A percentile compares a stretch with the other conserved stretches of the same genome.
These are phyloP conservation scores for Zygoascus tannicola DNA, from an alignment of 805 yeast species.

Conservation along the genomic window DNA sequence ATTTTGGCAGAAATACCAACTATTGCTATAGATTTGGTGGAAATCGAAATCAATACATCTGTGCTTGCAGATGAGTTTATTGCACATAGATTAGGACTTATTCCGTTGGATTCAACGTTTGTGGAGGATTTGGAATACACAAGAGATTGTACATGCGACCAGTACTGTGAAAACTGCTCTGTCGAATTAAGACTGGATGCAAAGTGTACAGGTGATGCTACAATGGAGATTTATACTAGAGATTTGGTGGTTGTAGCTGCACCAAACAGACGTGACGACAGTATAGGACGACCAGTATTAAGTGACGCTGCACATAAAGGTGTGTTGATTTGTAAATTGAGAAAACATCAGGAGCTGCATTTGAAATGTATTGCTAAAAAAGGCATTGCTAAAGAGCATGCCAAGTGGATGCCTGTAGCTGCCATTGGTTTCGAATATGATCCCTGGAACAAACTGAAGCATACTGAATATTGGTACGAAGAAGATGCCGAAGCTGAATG, in stretches of 20 bases:
- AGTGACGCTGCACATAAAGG: slow-evolving; percentile 72
- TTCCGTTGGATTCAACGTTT: slow-evolving; percentile 78
- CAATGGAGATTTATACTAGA: slow-evolving; percentile 82
- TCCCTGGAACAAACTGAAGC: slow-evolving; percentile 97
- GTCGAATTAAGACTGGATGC: slow-evolving; percentile 82
- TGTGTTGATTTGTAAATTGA: slow-evolving; percentile 79
- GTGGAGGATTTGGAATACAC: slow-evolving; percentile 71
- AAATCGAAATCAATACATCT: slow-evolving; percentile 83
- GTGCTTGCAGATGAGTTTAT: slow-evolving; percentile 96
- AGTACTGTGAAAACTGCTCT: slow-evolving; percentile 91
- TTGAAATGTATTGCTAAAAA: slow-evolving; percentile 92
- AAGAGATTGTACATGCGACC: slow-evolving; percentile 96
- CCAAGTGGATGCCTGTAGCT: slow-evolving; percentile 96
- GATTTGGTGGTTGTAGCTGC: slow-evolving; percentile 52
- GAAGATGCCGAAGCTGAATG: slow-evolving; percentile 81
- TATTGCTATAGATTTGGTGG: slow-evolving; percentile 93
- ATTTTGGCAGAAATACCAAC: slow-evolving; percentile 97
- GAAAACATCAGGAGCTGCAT: slow-evolving; percentile 85
- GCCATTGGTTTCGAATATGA: slow-evolving; percentile 96
- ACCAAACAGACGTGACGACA: slow-evolving; percentile 29
- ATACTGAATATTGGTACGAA: slow-evolving; percentile 96
- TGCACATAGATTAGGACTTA: slow-evolving; percentile 85
- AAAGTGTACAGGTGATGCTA: slow-evolving; percentile 77
- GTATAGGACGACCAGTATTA: slow-evolving; percentile 77
- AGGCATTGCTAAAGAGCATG: slow-evolving; percentile 96